phyloP scores from a whole-genome alignment of 108 stramenopile genomes.

The Nitzschia sp. region DNA sequence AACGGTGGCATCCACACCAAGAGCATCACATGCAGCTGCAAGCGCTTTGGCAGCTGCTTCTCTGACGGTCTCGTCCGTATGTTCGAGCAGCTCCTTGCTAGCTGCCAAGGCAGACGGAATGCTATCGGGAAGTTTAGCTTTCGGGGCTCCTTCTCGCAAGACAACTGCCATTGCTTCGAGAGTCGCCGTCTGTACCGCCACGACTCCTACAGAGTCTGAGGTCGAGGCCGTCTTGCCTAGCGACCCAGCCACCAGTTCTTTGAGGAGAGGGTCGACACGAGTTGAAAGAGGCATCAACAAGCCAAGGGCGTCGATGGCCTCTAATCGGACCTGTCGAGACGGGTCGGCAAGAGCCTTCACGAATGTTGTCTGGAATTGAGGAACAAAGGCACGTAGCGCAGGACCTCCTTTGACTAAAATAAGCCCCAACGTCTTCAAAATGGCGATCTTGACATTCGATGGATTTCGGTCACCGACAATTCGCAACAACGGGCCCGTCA shows the following conservation, averaged over 20 bases:
- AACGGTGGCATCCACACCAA: slow-evolving; percentile 53
- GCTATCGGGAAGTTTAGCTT: slow-evolving; percentile 82
- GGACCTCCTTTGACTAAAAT: slow-evolving; percentile 92
- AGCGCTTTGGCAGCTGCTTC: slow-evolving; percentile 84
- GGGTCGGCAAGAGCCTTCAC: slow-evolving; percentile 97
- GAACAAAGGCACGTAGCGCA: slow-evolving; percentile 94
- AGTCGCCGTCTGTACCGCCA: slow-evolving; percentile 83
- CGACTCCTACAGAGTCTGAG: slow-evolving; percentile 56
- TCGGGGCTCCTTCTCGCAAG: slow-evolving; percentile 69
- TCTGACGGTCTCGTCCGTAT: slow-evolving; percentile 80
- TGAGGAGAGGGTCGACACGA: slow-evolving; percentile 91
- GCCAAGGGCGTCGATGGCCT: slow-evolving; percentile 82
- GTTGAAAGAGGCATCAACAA: slow-evolving; percentile 88
- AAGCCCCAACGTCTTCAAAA: slow-evolving; percentile 85
- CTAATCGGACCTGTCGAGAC: slow-evolving; percentile 83
- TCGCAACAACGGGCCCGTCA: slow-evolving; percentile 97
- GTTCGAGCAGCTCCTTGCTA: slow-evolving; percentile 61
- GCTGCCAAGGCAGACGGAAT: slow-evolving; percentile 84
- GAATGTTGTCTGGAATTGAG: slow-evolving; percentile 99
- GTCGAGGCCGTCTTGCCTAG: slow-evolving; percentile 50
- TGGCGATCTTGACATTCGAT: slow-evolving; percentile 90
- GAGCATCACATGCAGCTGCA: slow-evolving; percentile 66
- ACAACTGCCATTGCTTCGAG: slow-evolving; percentile 79
- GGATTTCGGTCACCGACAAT: slow-evolving; percentile 97
- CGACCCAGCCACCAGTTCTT: slow-evolving; percentile 82